A percentile compares a stretch with the other conserved stretches of the same genome.
Evolutionary conservation across 495 filamentous ascomycete species (phyloP).

Genomic region (Chaetomidium leptoderma): DNA sequence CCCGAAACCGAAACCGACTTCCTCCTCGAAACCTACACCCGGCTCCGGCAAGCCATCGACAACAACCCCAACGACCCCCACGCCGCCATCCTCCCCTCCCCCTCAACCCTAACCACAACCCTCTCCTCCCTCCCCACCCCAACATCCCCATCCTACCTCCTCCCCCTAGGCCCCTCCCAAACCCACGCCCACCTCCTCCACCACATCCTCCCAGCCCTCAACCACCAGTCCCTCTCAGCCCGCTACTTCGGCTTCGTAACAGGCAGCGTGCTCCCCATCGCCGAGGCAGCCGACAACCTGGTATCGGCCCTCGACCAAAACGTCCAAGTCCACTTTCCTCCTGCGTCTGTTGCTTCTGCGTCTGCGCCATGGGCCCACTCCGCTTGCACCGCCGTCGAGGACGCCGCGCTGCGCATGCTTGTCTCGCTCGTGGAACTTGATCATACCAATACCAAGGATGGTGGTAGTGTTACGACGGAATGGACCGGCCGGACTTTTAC

Average conservation of each 20-base stretch:
- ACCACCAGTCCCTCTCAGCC: slow-evolving; percentile 54
- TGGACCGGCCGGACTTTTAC: slow-evolving; percentile 72
- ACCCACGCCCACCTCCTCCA: slow-evolving; percentile 45
- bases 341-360: slow-evolving; percentile 30
- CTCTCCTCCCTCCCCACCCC: slow-evolving; percentile 29
- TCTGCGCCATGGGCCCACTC: slow-evolving; percentile 41
- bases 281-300: slow-evolving; percentile 75
- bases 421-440: slow-evolving; percentile 59
- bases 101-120: slow-evolving; percentile 17
- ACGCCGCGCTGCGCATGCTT: slow-evolving; percentile 63
- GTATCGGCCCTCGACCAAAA: slow-evolving; percentile 78
- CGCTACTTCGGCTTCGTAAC: slow-evolving; percentile 87
- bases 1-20: slow-evolving; percentile 14
- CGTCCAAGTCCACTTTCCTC: slow-evolving; percentile 75
- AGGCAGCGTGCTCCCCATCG: slow-evolving; percentile 75
- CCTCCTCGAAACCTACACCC: slow-evolving; percentile 19
- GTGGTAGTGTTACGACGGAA: neutral
- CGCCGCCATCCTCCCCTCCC: slow-evolving; percentile 7
- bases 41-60: slow-evolving; percentile 13
- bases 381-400: slow-evolving; percentile 70
- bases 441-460: neutral
- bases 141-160: slow-evolving; percentile 16
- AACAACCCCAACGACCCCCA: neutral
- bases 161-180: slow-evolving; percentile 21
- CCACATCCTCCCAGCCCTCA: slow-evolving; percentile 64